Conservation (phyloP, 352 stramenopile genomes). For the Pythium dissotocum region DNA sequence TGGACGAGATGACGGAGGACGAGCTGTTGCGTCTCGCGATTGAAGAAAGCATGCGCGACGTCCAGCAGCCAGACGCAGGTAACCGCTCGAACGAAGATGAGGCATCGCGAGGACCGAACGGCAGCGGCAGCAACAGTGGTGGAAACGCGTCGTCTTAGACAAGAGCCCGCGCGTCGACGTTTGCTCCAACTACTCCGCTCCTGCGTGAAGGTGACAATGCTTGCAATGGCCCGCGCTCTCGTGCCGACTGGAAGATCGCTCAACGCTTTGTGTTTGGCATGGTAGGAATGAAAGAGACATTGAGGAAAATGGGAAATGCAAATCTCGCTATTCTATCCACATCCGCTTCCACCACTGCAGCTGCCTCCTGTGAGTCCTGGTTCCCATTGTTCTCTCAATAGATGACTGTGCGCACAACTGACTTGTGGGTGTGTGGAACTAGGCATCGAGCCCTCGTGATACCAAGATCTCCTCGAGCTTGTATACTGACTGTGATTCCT, state of each 20-base stretch:
- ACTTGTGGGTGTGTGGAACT: not conserved
- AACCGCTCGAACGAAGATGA: conserved; percentile 45
- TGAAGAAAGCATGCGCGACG: conserved; percentile 87
- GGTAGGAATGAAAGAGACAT: conserved; percentile 22
- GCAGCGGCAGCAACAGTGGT: conserved; percentile 23
- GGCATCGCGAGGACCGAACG: conserved; percentile 20
- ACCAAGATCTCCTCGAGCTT: not conserved
- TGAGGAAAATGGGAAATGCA: conserved; percentile 18
- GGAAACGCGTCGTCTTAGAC: conserved; percentile 50
- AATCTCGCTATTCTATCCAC: conserved; percentile 24
- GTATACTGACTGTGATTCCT: not conserved
- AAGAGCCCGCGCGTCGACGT: conserved; percentile 11
- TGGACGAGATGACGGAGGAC: conserved; percentile 88
- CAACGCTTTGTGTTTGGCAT: conserved; percentile 29
- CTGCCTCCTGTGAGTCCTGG: conserved; percentile 1
- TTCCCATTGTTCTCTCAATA: too few species aligned
- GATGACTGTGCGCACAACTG: not conserved
- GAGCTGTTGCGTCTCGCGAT: conserved; percentile 84
- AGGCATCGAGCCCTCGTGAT: not conserved
- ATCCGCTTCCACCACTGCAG: not conserved
- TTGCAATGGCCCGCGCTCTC: conserved; percentile 8
- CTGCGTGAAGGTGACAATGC: conserved; percentile 21
- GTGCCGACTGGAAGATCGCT: conserved; percentile 19
- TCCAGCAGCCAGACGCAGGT: conserved; percentile 55
- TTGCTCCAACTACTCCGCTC: not conserved